Evolutionary conservation across 768 basidiomycete genomes (phyloP).

Genomic region (Tulasnella sp.): DNA sequence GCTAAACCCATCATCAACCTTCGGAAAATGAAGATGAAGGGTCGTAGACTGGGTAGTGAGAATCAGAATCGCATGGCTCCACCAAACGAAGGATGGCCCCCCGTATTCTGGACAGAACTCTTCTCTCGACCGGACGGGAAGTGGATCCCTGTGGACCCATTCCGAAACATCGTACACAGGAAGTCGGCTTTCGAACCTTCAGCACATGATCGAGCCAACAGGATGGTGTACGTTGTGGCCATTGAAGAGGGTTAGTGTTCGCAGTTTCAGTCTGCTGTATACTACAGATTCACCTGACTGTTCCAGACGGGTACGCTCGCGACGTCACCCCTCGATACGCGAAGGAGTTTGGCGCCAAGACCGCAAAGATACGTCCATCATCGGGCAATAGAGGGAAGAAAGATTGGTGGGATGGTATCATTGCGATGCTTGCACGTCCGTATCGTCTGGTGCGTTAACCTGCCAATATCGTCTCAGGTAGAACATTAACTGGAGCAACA

Average conservation of each 20-base stretch:
- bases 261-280: not conserved
- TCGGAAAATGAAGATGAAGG: conserved; percentile 9
- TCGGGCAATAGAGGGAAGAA: conserved; percentile 49
- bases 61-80: not conserved
- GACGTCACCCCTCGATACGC: conserved; percentile 91
- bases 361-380: conserved; percentile 64
- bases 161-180: conserved; percentile 69
- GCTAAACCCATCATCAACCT: conserved; percentile 18
- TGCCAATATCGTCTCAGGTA: not conserved
- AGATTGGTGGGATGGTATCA: conserved; percentile 77
- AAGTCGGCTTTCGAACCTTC: conserved; percentile 70
- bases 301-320: conserved; percentile 65
- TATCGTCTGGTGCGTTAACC: conserved; percentile 61
- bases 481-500: too few relatives aligned
- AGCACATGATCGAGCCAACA: conserved; percentile 47
- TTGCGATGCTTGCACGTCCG: conserved; percentile 52
- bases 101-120: conserved; percentile 95
- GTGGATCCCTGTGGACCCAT: conserved; percentile 90
- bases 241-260: conserved; percentile 58
- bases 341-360: conserved; percentile 64
- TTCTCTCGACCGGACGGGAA: conserved; percentile 83
- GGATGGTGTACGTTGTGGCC: conserved; percentile 87
- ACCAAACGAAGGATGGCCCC: conserved; percentile 39
- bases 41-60: conserved; percentile 9
- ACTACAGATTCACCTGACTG: not conserved